Conservation (phyloP, 257 asterid genomes). For the Solanum habrochaites region DNA sequence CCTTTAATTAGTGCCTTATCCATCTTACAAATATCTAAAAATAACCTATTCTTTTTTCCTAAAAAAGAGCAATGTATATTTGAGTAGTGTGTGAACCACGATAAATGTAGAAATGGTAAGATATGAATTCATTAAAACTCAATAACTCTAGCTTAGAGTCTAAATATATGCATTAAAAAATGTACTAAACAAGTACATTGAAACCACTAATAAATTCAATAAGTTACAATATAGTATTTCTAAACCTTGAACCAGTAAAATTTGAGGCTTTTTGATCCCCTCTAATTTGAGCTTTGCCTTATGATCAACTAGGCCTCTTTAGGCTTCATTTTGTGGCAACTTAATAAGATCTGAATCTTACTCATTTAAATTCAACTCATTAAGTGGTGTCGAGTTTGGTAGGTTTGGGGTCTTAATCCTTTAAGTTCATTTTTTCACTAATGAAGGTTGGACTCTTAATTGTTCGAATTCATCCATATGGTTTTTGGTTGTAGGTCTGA, state of each 20-base stretch:
- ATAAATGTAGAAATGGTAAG: neutral
- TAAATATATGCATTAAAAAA: neutral
- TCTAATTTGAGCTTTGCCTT: neutral
- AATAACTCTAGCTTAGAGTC: neutral
- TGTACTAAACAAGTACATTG: neutral
- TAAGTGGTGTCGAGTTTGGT: neutral
- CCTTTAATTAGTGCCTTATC: neutral
- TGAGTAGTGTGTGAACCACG: neutral
- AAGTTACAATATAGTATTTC: neutral
- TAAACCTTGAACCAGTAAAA: neutral
- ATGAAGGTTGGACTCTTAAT: too few relatives aligned
- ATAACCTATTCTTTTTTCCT: neutral
- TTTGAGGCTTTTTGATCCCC: neutral
- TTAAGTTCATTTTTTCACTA: too few relatives aligned
- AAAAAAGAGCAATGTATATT: neutral
- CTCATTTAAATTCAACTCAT: too few relatives aligned
- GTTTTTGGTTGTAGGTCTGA: too few relatives aligned
- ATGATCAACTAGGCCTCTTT: neutral
- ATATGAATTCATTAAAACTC: neutral
- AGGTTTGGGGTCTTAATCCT: too few relatives aligned
- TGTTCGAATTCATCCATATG: too few relatives aligned
- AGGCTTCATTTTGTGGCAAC: neutral
- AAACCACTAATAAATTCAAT: neutral
- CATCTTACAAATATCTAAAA: neutral
- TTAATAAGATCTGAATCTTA: too few relatives aligned